Percentiles rank a stretch among this genome's conserved stretches.
phyloP scores from a whole-genome alignment of 2,329 filamentous ascomycete genomes.

The Kalmusia sp. region DNA sequence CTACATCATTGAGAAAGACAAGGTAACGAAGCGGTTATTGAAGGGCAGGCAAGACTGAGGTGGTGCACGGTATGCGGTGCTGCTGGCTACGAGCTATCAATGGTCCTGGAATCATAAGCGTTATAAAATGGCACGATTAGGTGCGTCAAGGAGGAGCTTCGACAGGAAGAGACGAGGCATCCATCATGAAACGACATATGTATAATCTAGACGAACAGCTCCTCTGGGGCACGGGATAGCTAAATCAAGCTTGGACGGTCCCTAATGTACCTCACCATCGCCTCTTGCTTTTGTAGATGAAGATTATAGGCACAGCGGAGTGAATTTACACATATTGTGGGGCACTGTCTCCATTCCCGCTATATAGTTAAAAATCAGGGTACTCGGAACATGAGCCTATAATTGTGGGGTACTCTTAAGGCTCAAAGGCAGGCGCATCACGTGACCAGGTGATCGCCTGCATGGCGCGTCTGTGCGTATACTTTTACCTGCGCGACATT shows the following conservation, averaged over 20 bases:
- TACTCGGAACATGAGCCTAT: too few relatives aligned
- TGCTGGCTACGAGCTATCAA: constrained; percentile 20
- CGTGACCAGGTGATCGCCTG: constrained; percentile 22
- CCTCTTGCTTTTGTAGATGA: background rate
- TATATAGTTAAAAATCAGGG: too few relatives aligned
- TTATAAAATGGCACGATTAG: constrained; percentile 5
- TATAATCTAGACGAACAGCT: constrained; percentile 16
- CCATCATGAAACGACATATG: constrained; percentile 20
- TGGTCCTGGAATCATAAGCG: constrained; percentile 20
- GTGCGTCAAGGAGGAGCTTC: background rate
- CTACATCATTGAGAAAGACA: constrained; percentile 99
- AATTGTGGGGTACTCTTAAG: background rate
- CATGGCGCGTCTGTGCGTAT: too few relatives aligned
- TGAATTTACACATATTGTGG: too few relatives aligned
- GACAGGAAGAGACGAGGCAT: constrained; percentile 4
- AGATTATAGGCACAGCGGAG: too few relatives aligned
- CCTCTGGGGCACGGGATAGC: constrained; percentile 10
- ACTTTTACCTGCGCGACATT: background rate
- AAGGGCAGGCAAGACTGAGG: constrained; percentile 89
- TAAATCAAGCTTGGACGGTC: constrained; percentile 10
- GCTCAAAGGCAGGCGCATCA: constrained; percentile 1
- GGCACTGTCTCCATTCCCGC: too few relatives aligned
- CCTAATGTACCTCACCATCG: background rate
- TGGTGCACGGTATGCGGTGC: constrained; percentile 13
- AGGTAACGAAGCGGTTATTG: constrained; percentile 97